Evolutionary conservation across 2,329 filamentous ascomycete genomes (phyloP), one percentile per base, ranked within the genome.

Genomic region (Ascosphaera aggregata): DNA sequence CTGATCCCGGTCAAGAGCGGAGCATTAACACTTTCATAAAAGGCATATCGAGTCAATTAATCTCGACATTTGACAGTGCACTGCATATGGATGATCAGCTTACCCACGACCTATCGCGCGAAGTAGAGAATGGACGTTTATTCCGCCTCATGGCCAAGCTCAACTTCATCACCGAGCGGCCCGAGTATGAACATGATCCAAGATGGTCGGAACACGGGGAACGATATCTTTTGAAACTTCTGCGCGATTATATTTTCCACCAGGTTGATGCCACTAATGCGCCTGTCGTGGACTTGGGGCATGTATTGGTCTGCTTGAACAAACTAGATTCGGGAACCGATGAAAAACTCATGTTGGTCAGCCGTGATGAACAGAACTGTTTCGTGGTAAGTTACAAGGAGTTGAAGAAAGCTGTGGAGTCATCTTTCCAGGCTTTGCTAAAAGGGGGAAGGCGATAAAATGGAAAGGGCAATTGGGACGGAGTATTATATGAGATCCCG

Each of bases 231-330:
- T 65, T 98, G 45, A 94, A 93, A 59, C 68, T 98, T 7, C 95
- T 95, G 64, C 73, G 89, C 38, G 89, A 98, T 58, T 95, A 91
- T 49, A 81, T 94, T 32, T 98, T 95, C 59, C 89, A 98, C 55
- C 85, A 92, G 51, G 84, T 94, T 9, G 84, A 95, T 53, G 69
- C 71, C 20, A 73, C 81, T 41, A 84, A 82, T 11, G 77, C 80
- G 39, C 79, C 89, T 0, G 76, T 85, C 1, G 65, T 92, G 3
- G 80, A 94, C 52, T 63, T 94, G 42, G 86, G 79, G 2, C 85
- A 95, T 59, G 81, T 95, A 45, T 57, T 98, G 36, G 71, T 69
- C 18, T 86, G 78, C 51, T 59, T 98, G 47, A 94, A 91, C 60
- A 94, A 93, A 54, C 64, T 98, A 39, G 89, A 98, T 57, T 80